A percentile compares a stretch with the other conserved stretches of the same genome.
These are phyloP conservation scores for Ashbya aceris DNA, from an alignment of 1,139 yeast genomes.

Conservation along the genomic window DNA sequence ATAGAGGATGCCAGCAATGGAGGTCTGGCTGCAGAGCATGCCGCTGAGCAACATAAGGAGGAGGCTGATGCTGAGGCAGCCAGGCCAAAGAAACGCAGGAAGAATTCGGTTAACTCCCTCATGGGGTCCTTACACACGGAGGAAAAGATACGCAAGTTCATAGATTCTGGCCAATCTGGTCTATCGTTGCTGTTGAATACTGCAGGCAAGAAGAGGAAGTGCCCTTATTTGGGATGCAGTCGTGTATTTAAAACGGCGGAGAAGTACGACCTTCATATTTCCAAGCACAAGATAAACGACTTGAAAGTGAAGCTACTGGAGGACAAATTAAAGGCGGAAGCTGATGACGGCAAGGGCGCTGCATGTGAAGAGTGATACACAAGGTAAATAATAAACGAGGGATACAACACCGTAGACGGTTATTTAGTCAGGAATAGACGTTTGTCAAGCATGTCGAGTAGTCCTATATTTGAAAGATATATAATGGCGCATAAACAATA, in stretches of 20 bases:
- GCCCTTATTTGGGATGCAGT: slow-evolving; percentile 25
- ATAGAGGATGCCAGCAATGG: neutral
- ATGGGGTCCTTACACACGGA: slow-evolving; percentile 14
- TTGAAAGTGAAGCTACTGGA: slow-evolving; percentile 23
- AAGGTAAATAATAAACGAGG: neutral
- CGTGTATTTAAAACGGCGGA: slow-evolving; percentile 30
- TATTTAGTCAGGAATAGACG: neutral
- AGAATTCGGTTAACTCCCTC: slow-evolving; percentile 6
- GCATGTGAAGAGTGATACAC: neutral
- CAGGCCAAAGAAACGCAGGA: slow-evolving; percentile 2
- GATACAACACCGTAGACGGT: neutral
- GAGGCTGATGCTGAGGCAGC: neutral
- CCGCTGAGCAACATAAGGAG: neutral
- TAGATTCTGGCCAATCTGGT: slow-evolving; percentile 19
- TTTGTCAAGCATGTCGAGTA: no score
- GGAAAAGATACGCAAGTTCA: slow-evolving; percentile 10
- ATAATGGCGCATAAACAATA: no score
- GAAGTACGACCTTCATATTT: slow-evolving; percentile 25
- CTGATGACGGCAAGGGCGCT: no score
- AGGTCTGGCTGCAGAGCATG: neutral
- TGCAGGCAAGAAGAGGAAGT: slow-evolving; percentile 26
- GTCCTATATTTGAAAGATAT: no score
- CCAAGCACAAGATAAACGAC: slow-evolving; percentile 28
- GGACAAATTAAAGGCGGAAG: slow-evolving; percentile 9
- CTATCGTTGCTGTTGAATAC: slow-evolving; percentile 23